Evolutionary conservation across 495 filamentous ascomycete species (phyloP), one percentile per base, ranked within the genome.

Genomic region (Penicillium chermesinum): DNA sequence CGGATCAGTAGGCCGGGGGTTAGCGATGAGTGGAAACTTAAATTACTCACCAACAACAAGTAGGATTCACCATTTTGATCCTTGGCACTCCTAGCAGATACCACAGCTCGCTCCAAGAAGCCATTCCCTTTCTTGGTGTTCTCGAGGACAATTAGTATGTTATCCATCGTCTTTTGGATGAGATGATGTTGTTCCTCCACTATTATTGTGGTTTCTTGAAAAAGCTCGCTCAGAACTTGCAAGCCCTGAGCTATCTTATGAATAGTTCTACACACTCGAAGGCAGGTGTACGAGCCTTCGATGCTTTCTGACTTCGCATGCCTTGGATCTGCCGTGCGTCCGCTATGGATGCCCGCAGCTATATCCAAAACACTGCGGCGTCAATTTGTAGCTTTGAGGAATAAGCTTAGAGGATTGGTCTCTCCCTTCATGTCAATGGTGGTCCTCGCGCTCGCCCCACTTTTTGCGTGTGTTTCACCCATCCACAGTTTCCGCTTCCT

Each of bases 41-140:
- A 5, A 30, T 30, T 4, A 84, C 81, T 66, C 76, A 87, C 84
- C 64, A 49, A 66, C 59, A 44, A 94, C 85, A 55, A 82, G 76
- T 50, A 93, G 66, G 74, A 86, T 90, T 62, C 83, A 88, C 88
- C 88, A 95, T 83, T 94, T 95, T 89, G 91, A 69, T 81, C 4
- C 14, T 13, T 37, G 13, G 35, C 35, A 13, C 15, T 37, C 13
- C 13, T n/a, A 14, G 35, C 35, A n/a, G 13, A 14, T 5, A 17
- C 15, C 6, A 37, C 14, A 5, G 35, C 35, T 37, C 35, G 35
- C 6, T 17, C 15, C 35, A 37, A 17, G 3, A 14, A 37, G 15
- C 35, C 15, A 13, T 37, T 37, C 13, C 6, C 12, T 13, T 37
- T n/a, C 14, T 37, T 5, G 14, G 12, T 14, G 35, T 37, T 5